These are phyloP conservation scores for Puccinia polysora DNA, from an alignment of 1,284 basidiomycete genomes.

Conservation along the genomic window DNA sequence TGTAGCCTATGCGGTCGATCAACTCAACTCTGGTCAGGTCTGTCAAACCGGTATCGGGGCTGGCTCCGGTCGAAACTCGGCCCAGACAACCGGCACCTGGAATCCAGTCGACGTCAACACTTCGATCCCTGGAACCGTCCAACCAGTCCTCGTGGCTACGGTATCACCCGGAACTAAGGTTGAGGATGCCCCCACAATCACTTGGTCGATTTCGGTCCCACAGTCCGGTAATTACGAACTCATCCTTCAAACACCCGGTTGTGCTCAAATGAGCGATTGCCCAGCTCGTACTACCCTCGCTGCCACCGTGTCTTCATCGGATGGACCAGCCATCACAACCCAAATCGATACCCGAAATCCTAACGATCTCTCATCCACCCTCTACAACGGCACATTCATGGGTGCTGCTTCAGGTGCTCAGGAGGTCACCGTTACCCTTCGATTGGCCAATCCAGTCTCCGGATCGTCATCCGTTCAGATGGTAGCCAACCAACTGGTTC, in stretches of 20 bases:
- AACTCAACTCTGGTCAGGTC: conserved; percentile 48
- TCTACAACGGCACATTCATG: conserved; percentile 78
- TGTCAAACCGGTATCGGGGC: conserved; percentile 48
- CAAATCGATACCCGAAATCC: conserved; percentile 70
- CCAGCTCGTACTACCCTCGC: conserved; percentile 71
- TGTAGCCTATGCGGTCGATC: conserved; percentile 50
- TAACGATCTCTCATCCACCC: conserved; percentile 61
- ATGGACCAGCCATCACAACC: conserved; percentile 61
- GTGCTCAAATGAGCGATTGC: conserved; percentile 74
- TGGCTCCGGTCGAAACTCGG: conserved; percentile 45
- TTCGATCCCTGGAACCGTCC: conserved; percentile 70
- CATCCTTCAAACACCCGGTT: conserved; percentile 80
- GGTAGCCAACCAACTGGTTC: conserved; percentile 59
- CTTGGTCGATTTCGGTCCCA: conserved; percentile 84
- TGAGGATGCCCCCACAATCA: conserved; percentile 66
- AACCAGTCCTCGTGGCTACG: conserved; percentile 67
- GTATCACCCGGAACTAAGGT: conserved; percentile 65
- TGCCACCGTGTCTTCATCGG: conserved; percentile 66
- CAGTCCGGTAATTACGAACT: conserved; percentile 80
- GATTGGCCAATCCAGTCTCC: conserved; percentile 56
- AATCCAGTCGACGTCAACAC: conserved; percentile 62
- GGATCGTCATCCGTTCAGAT: conserved; percentile 61
- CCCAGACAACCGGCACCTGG: conserved; percentile 68
- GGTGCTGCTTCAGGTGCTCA: conserved; percentile 60
- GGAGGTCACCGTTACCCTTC: conserved; percentile 69